Percentiles rank a stretch among this genome's conserved stretches.
Evolutionary conservation across 805 yeast species (phyloP).

Genomic region (Schwanniomyces vanrijiae): DNA sequence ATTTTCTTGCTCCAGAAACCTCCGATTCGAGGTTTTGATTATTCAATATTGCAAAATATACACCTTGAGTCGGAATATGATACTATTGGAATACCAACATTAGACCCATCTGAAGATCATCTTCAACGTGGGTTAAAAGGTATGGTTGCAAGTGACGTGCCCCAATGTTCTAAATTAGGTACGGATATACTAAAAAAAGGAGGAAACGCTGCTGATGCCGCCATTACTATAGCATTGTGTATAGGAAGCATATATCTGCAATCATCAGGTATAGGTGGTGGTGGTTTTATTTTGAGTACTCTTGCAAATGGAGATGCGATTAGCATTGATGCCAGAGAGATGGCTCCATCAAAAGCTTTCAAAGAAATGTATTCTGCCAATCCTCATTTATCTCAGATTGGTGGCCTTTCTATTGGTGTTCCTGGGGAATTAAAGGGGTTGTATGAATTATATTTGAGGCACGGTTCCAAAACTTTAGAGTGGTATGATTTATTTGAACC

Average conservation of each 20-base stretch:
- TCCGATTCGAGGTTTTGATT: slow-evolving; percentile 8
- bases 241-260: slow-evolving; percentile 81
- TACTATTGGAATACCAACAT: slow-evolving; percentile 35
- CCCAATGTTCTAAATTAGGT: slow-evolving; percentile 64
- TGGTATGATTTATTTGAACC: slow-evolving; percentile 81
- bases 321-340: slow-evolving; percentile 83
- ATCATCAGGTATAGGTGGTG: slow-evolving; percentile 92
- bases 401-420: slow-evolving; percentile 85
- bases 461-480: slow-evolving; percentile 67
- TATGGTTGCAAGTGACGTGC: slow-evolving; percentile 69
- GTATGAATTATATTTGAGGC: slow-evolving; percentile 55
- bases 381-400: slow-evolving; percentile 57
- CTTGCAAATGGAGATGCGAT: slow-evolving; percentile 44
- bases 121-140: slow-evolving; percentile 46
- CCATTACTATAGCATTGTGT: slow-evolving; percentile 84
- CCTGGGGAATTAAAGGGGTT: slow-evolving; percentile 93
- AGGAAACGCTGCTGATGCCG: slow-evolving; percentile 93
- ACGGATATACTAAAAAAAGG: slow-evolving; percentile 49
- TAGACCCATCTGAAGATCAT: slow-evolving; percentile 40
- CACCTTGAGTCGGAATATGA: slow-evolving; percentile 7
- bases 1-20: slow-evolving; percentile 3
- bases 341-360: slow-evolving; percentile 67
- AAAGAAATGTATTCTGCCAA: slow-evolving; percentile 62
- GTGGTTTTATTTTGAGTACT: slow-evolving; percentile 59
- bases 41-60: background rate